A percentile compares a stretch with the other conserved stretches of the same genome.
Conservation (phyloP, 805 yeast genomes). For the Ogataea allantospora region DNA sequence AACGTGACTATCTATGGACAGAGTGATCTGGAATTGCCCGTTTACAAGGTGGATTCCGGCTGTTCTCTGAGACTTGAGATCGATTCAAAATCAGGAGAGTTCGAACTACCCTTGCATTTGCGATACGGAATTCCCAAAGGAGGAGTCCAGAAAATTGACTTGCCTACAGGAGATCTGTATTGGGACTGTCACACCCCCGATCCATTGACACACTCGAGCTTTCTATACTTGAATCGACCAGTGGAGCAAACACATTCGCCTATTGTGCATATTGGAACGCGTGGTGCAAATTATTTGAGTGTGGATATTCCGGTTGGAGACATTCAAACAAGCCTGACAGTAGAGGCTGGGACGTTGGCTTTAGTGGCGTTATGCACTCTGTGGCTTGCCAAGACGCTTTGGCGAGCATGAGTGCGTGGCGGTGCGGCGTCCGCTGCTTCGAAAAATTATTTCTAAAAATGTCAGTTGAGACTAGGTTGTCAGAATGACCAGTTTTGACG, state of each 20-base stretch:
- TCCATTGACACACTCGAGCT: conserved; percentile 16
- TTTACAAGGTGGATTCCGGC: conserved; percentile 29
- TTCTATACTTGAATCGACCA: conserved; percentile 20
- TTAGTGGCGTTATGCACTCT: conserved; percentile 3
- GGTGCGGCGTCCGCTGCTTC: conserved; percentile 7
- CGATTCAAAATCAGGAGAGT: conserved; percentile 19
- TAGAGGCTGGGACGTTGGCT: conserved; percentile 5
- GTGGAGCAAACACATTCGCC: conserved; percentile 2
- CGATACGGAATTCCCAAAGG: conserved; percentile 29
- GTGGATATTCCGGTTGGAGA: conserved; percentile 5
- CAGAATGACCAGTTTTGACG: background rate
- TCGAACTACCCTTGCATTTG: conserved; percentile 34
- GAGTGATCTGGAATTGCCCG: conserved; percentile 34
- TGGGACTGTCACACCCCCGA: conserved; percentile 27
- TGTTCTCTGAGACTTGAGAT: conserved; percentile 20
- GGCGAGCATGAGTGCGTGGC: conserved; percentile 8
- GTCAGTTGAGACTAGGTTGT: conserved; percentile 3
- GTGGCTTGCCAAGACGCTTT: background rate
- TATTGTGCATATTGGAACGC: conserved; percentile 1
- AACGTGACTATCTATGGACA: conserved; percentile 19
- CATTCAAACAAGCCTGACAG: background rate
- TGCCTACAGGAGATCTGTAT: conserved; percentile 26
- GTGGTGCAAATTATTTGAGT: conserved; percentile 4
- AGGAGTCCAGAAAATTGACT: conserved; percentile 6
- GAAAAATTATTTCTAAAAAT: conserved; percentile 11